Evolutionary conservation across 2,329 filamentous ascomycete genomes (phyloP).

Genomic region (Aspergillus brunneoviolaceus): DNA sequence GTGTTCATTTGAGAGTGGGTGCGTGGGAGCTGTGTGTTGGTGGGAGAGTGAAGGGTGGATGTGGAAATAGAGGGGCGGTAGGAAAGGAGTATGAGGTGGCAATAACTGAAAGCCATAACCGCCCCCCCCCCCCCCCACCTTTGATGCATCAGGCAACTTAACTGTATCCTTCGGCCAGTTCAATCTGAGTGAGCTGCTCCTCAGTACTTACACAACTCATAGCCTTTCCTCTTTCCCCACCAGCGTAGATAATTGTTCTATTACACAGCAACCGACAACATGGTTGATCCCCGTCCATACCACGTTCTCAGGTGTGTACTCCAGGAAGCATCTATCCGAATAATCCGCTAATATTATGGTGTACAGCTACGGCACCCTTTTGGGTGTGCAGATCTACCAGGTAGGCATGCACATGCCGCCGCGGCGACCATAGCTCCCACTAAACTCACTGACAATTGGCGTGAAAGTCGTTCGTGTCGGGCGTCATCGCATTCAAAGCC

Average conservation of each 20-base stretch:
- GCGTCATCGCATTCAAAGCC: conserved; percentile 72
- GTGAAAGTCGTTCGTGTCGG: conserved; percentile 67
- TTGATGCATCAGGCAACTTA: background rate
- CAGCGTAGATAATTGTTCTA: no score
- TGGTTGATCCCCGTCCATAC: conserved; percentile 37
- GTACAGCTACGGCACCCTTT: conserved; percentile 76
- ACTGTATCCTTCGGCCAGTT: background rate
- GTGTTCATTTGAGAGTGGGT: background rate
- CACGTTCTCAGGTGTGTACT: conserved; percentile 32
- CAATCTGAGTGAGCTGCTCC: background rate
- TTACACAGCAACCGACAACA: conserved; percentile 10
- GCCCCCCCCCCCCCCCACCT: background rate
- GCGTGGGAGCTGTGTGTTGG: background rate
- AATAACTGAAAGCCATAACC: background rate
- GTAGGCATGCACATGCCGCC: conserved; percentile 44
- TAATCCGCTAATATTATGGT: background rate
- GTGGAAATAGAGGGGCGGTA: background rate
- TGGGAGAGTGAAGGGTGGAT: no score
- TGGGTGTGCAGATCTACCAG: conserved; percentile 86
- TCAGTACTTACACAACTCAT: background rate
- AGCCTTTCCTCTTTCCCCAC: background rate
- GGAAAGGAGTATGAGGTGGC: background rate
- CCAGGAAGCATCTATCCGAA: background rate
- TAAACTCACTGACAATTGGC: background rate
- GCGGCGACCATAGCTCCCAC: conserved; percentile 2